Percentiles rank a stretch among this genome's conserved stretches.
Evolutionary conservation across 352 stramenopile species (phyloP).

Genomic region (Phytophthora tubulina): DNA sequence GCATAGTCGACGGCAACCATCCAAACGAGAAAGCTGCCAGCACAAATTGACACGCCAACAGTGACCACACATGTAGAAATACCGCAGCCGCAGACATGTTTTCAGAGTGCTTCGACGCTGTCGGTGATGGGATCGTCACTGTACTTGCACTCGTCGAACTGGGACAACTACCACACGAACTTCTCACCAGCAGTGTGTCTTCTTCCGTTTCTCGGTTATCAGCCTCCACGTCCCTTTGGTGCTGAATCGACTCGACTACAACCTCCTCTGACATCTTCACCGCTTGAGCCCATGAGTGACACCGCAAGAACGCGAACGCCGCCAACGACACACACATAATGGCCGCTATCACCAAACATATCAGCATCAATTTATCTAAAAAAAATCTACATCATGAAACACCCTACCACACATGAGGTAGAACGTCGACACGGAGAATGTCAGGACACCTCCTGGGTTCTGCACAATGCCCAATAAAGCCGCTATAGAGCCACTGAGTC

Average conservation of each 20-base stretch:
- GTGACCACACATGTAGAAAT: slow-evolving; percentile 58
- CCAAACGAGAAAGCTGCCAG: slow-evolving; percentile 74
- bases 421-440: slow-evolving; percentile 69
- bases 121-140: slow-evolving; percentile 16
- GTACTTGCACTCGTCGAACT: slow-evolving; percentile 17
- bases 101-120: slow-evolving; percentile 1
- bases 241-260: slow-evolving; percentile 6
- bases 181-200: slow-evolving; percentile 38
- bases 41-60: slow-evolving; percentile 60
- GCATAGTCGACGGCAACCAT: slow-evolving; percentile 74
- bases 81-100: slow-evolving; percentile 31
- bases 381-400: neutral
- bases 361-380: no score
- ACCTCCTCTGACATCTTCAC: slow-evolving; percentile 21
- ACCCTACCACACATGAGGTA: slow-evolving; percentile 68
- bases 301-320: slow-evolving; percentile 67
- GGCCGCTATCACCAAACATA: slow-evolving; percentile 28
- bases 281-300: slow-evolving; percentile 46
- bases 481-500: slow-evolving; percentile 68
- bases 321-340: slow-evolving; percentile 66
- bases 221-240: slow-evolving; percentile 8
- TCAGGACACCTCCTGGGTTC: slow-evolving; percentile 57
- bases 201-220: slow-evolving; percentile 34
- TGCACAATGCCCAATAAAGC: slow-evolving; percentile 70
- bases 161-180: slow-evolving; percentile 21